Evolutionary conservation across 2,329 filamentous ascomycete genomes (phyloP).

Genomic region (Amylocarpus encephaloides): DNA sequence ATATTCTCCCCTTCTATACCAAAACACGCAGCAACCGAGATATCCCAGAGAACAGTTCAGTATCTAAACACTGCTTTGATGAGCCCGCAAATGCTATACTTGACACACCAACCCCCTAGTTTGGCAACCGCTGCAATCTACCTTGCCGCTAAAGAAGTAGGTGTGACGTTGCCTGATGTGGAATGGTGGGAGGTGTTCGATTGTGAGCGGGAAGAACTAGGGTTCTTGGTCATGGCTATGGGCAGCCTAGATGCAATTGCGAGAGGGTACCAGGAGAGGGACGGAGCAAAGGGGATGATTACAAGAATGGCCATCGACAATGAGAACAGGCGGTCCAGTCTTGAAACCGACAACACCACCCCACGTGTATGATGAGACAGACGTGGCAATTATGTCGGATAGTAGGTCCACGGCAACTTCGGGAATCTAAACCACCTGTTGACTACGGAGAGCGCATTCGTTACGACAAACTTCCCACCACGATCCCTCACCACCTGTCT

Average conservation of each 20-base stretch:
- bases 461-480: too few relatives aligned
- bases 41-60: constrained; percentile 61
- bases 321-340: too few relatives aligned
- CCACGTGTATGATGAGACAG: too few relatives aligned
- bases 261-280: constrained; percentile 19
- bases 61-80: constrained; percentile 83
- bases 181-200: constrained; percentile 99
- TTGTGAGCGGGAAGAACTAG: constrained; percentile 86
- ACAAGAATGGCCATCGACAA: constrained; percentile 16
- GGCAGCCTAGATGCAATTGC: constrained; percentile 63
- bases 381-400: too few relatives aligned
- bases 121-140: constrained; percentile 88
- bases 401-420: too few relatives aligned
- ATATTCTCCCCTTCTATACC: constrained; percentile 40
- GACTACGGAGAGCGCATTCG: too few relatives aligned
- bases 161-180: constrained; percentile 70
- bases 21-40: constrained; percentile 34
- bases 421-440: too few relatives aligned
- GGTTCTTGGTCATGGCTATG: constrained; percentile 84
- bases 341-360: too few relatives aligned
- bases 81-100: constrained; percentile 80
- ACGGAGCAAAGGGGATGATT: constrained; percentile 23
- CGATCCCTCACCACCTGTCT: too few relatives aligned
- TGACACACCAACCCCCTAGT: constrained; percentile 83
- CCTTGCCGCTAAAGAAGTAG: constrained; percentile 71